These are phyloP conservation scores for Hygrophila difformis DNA, from an alignment of 257 asterid species.

Conservation along the genomic window DNA sequence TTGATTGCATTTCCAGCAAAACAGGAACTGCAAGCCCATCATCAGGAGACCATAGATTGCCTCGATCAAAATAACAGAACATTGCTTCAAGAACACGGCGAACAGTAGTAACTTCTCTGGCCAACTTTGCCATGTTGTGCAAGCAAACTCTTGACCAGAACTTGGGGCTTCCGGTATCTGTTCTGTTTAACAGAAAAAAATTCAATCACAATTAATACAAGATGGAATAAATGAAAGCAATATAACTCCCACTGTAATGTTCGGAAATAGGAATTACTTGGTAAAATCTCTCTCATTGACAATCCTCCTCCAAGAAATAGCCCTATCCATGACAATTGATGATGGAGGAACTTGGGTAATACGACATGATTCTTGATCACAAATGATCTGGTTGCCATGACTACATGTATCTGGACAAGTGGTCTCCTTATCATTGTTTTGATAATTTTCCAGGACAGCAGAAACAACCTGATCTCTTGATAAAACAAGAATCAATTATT, in stretches of 20 bases:
- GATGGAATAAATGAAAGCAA: slow-evolving; percentile 14
- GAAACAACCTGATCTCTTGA: slow-evolving; percentile 68
- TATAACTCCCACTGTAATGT: slow-evolving; percentile 9
- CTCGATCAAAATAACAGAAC: slow-evolving; percentile 58
- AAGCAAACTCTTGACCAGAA: slow-evolving; percentile 75
- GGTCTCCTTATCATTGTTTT: slow-evolving; percentile 28
- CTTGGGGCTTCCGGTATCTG: slow-evolving; percentile 46
- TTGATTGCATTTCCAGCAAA: slow-evolving; percentile 61
- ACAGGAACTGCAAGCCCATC: slow-evolving; percentile 56
- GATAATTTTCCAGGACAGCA: slow-evolving; percentile 60
- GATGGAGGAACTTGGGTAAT: slow-evolving; percentile 25
- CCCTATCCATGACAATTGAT: slow-evolving; percentile 40
- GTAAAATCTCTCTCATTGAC: slow-evolving; percentile 51
- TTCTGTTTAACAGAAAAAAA: slow-evolving; percentile 38
- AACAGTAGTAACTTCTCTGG: slow-evolving; percentile 63
- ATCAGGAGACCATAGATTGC: slow-evolving; percentile 61
- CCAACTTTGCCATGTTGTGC: slow-evolving; percentile 70
- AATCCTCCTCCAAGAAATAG: slow-evolving; percentile 59
- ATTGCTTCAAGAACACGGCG: slow-evolving; percentile 70
- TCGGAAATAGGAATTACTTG: slow-evolving; percentile 34
- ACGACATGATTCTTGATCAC: slow-evolving; percentile 24
- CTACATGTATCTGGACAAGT: slow-evolving; percentile 18
- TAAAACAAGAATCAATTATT: slow-evolving; percentile 26
- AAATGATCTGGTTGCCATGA: slow-evolving; percentile 25
- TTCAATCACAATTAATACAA: slow-evolving; percentile 19